These are phyloP conservation scores for Streptanthus diversifolius DNA, from an alignment of 345 rosid genomes.

Conservation along the genomic window DNA sequence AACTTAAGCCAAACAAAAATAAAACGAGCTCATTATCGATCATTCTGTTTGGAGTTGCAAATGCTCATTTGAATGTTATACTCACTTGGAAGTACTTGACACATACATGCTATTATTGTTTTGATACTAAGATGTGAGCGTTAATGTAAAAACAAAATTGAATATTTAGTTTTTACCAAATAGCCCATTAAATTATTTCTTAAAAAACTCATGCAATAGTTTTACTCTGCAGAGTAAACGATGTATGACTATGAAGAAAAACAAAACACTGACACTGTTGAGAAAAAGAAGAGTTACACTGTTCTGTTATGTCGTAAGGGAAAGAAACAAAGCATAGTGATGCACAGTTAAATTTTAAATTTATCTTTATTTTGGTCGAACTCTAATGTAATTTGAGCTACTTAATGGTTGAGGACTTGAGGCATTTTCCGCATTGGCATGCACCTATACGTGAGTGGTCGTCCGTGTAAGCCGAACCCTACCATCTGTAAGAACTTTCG, in stretches of 20 bases:
- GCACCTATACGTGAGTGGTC: constrained; percentile 31
- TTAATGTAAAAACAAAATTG: background rate
- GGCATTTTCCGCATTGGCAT: constrained; percentile 18
- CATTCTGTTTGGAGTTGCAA: background rate
- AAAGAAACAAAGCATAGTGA: constrained; percentile 21
- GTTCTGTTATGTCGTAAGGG: constrained; percentile 14
- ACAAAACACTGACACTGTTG: constrained; percentile 7
- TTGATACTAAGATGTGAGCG: background rate
- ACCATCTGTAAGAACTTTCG: constrained; percentile 27
- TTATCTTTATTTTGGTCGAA: background rate
- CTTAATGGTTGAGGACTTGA: background rate
- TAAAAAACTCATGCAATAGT: background rate
- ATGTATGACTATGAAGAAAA: background rate
- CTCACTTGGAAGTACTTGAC: background rate
- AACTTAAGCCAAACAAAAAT: background rate
- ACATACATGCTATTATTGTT: background rate
- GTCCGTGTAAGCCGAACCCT: constrained; percentile 34
- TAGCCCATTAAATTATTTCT: too few species aligned
- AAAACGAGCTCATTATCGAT: background rate
- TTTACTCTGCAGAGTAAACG: background rate
- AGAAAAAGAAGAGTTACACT: constrained; percentile 25
- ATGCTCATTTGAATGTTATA: background rate
- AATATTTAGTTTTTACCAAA: background rate
- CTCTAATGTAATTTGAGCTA: background rate
- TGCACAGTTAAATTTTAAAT: background rate